Conservation (phyloP, 768 basidiomycete species). For the Boletus rex-veris region DNA sequence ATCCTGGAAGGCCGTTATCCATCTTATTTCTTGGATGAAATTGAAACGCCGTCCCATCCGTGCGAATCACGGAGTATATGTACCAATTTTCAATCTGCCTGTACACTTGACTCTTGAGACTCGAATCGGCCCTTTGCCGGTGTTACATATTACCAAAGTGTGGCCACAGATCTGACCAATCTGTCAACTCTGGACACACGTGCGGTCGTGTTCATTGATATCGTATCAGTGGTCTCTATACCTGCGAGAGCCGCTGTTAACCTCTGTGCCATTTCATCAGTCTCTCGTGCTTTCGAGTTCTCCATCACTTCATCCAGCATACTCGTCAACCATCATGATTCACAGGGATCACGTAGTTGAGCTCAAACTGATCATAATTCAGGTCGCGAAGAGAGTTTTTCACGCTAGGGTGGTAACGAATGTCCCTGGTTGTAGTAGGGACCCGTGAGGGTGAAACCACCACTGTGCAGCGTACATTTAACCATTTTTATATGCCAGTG, state of each 20-base stretch:
- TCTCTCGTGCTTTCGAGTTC: not conserved
- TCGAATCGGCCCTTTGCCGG: too few species aligned
- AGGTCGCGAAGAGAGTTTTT: not conserved
- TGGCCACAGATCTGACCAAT: not conserved
- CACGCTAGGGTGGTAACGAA: not conserved
- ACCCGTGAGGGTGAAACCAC: not conserved
- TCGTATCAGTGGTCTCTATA: not conserved
- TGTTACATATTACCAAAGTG: not conserved
- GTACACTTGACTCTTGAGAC: not conserved
- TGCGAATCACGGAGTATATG: not conserved
- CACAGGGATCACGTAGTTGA: not conserved
- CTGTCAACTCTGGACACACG: not conserved
- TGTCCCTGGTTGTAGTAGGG: constrained; percentile 1
- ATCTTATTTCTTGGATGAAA: not conserved
- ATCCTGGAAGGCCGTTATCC: not conserved
- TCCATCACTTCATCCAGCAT: too few species aligned
- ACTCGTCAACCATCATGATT: too few species aligned
- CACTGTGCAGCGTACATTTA: not conserved
- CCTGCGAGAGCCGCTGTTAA: not conserved
- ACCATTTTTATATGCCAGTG: not conserved
- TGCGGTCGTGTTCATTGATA: not conserved
- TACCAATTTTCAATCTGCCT: not conserved
- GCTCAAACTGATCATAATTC: not conserved
- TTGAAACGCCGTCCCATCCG: not conserved
- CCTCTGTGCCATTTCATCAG: not conserved